Evolutionary conservation across 2,329 filamentous ascomycete genomes (phyloP), one percentile per base, ranked within the genome.

Genomic region (Phialophora expanda): DNA sequence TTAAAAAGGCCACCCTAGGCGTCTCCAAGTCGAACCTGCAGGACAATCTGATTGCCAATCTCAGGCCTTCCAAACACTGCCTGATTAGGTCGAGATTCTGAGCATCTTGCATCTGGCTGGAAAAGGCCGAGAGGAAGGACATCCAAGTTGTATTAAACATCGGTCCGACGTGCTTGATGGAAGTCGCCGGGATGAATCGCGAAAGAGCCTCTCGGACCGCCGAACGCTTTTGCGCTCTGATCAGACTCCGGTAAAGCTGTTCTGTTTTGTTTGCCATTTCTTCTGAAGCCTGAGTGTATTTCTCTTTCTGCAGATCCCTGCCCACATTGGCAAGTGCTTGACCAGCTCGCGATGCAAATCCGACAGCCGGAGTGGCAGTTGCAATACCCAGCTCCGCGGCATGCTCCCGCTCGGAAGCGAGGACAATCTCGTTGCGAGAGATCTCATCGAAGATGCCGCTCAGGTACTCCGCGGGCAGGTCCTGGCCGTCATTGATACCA

Each of bases 61-160:
- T 96, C 84, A 98, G 92, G 2, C 95, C 95, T 75, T 99, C 94
- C 74, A 99, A 90, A 74, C 95, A 99, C 6, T 97, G 80, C 75
- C 89, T 92, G 77, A 97, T 93, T 17, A 95, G 91, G 71, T 97
- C 93, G 4, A 97, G 83, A 74, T 97, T 97, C 72, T 96, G 91
- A 0, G 92, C 90, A 75, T 97, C 93, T 73, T 98, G 95, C 76
- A 95, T 93, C 72, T 96, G 91, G 58, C 91, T 93, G 1, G 94
- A 97, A 28, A 99, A 85, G 0, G 93, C 93, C 4, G 94, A 98
- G 74, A 99, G 90, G 78, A 97, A 96, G 9, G 94, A 97, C 94
- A 98, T 99, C 95, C 95, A 99, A 0, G 93, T 96, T 26, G 97
- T 93, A 73, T 97, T 93, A 75, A 99, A 98, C 95, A 99, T 99